Conservation (phyloP, 441 rosid genomes). For the Isatis lusitanica region DNA sequence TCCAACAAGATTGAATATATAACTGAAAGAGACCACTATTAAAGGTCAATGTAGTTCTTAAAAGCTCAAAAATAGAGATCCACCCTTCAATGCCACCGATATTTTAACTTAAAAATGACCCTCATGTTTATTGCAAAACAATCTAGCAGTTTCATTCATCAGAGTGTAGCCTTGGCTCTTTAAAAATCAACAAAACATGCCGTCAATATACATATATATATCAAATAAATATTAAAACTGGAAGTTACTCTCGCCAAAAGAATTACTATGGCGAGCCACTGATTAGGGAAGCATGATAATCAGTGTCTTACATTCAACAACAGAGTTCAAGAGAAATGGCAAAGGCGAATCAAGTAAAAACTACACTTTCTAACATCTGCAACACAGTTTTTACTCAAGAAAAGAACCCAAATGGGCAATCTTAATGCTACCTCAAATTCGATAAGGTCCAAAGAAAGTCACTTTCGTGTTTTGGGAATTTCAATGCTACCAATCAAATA, state of each 20-base stretch:
- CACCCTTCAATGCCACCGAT: conserved; percentile 4
- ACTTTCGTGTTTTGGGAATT: conserved; percentile 11
- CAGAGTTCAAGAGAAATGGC: conserved; percentile 9
- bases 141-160: conserved; percentile 11
- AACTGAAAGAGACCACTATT: conserved; percentile 55
- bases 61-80: neutral
- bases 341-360: conserved; percentile 5
- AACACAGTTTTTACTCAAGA: conserved; percentile 4
- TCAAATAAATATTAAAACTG: conserved; percentile 11
- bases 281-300: conserved; percentile 1
- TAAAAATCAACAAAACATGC: conserved; percentile 13
- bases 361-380: conserved; percentile 18
- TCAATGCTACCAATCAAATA: conserved; percentile 6
- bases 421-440: conserved; percentile 19
- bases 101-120: conserved; percentile 5
- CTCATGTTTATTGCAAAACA: conserved; percentile 11
- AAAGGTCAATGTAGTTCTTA: conserved; percentile 10
- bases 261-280: conserved; percentile 11
- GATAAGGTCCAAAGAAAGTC: conserved; percentile 8
- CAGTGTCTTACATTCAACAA: conserved; percentile 2
- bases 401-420: conserved; percentile 17
- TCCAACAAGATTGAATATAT: conserved; percentile 86
- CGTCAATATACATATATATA: neutral
- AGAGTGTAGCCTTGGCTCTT: conserved; percentile 10
- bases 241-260: conserved; percentile 11